These are phyloP conservation scores for Polytrichum formosum DNA, from an alignment of 225 moss, liverwort and hornwort genomes.

Conservation along the genomic window DNA sequence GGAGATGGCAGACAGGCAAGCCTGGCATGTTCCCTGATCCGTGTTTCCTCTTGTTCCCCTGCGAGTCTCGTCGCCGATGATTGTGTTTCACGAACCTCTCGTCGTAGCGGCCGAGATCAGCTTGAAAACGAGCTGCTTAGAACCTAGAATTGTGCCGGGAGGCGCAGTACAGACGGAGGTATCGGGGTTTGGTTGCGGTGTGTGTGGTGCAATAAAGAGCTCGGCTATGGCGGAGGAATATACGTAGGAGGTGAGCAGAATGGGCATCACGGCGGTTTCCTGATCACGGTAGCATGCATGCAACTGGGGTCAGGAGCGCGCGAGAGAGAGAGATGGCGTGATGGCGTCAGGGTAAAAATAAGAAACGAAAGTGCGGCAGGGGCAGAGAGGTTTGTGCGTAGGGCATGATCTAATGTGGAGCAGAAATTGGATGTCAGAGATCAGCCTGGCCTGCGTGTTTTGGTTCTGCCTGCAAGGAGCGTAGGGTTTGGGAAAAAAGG, in stretches of 20 bases:
- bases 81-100: slow-evolving; percentile 5
- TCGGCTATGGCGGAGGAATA: background rate
- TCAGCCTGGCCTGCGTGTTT: slow-evolving; percentile 25
- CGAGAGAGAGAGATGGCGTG: background rate
- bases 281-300: background rate
- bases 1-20: slow-evolving; percentile 26
- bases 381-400: slow-evolving; percentile 22
- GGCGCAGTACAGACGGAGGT: background rate
- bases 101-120: slow-evolving; percentile 8
- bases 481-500: slow-evolving; percentile 21
- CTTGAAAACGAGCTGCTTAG: background rate
- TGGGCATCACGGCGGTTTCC: slow-evolving; percentile 5
- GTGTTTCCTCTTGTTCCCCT: slow-evolving; percentile 7
- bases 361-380: background rate
- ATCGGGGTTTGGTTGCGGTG: background rate
- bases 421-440: slow-evolving; percentile 38
- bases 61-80: background rate
- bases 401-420: slow-evolving; percentile 62
- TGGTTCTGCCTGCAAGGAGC: slow-evolving; percentile 49
- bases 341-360: no score
- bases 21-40: background rate
- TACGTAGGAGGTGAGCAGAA: background rate
- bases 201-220: slow-evolving; percentile 12
- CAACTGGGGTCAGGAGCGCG: slow-evolving; percentile 1
- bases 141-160: background rate